Conservation (phyloP, 2,329 filamentous ascomycete species). For the Penicillium sp. region DNA sequence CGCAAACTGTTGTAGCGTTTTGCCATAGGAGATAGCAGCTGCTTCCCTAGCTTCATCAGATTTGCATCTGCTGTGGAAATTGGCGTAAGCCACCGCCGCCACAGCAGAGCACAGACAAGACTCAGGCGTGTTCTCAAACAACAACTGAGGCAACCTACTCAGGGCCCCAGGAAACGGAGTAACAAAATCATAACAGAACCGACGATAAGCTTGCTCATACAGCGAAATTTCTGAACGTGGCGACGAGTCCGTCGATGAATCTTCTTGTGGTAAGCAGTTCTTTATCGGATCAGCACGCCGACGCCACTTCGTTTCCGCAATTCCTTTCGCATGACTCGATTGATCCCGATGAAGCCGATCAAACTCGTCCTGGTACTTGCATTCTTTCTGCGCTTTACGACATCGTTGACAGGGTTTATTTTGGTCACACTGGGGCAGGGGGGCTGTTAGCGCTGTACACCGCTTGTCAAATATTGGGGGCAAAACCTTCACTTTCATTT, state of each 20-base stretch:
- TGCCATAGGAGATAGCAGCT: constrained; percentile 8
- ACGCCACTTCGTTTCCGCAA: constrained; percentile 12
- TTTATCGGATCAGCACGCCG: constrained; percentile 4
- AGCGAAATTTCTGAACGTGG: neutral
- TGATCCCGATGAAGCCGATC: constrained; percentile 13
- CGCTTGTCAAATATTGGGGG: neutral
- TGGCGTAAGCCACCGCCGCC: constrained; percentile 11
- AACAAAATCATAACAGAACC: constrained; percentile 14
- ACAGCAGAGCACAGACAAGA: constrained; percentile 10
- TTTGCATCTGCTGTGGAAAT: constrained; percentile 7
- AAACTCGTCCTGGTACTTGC: constrained; percentile 8
- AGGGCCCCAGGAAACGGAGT: constrained; percentile 2
- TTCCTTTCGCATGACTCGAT: constrained; percentile 3
- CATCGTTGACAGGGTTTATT: constrained; percentile 7
- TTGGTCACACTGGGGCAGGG: constrained; percentile 7
- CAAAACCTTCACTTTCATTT: constrained; percentile 12
- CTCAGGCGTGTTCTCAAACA: neutral
- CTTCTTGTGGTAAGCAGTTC: no score
- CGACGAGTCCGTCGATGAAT: neutral
- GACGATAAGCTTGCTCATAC: constrained; percentile 8
- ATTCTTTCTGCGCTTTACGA: constrained; percentile 1
- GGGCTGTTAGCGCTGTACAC: neutral
- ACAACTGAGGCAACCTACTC: constrained; percentile 1
- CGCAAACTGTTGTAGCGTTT: constrained; percentile 8
- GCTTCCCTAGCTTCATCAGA: constrained; percentile 8